Evolutionary conservation across 2,329 filamentous ascomycete genomes (phyloP), one percentile per base, ranked within the genome.

Genomic region (Venturia effusa): DNA sequence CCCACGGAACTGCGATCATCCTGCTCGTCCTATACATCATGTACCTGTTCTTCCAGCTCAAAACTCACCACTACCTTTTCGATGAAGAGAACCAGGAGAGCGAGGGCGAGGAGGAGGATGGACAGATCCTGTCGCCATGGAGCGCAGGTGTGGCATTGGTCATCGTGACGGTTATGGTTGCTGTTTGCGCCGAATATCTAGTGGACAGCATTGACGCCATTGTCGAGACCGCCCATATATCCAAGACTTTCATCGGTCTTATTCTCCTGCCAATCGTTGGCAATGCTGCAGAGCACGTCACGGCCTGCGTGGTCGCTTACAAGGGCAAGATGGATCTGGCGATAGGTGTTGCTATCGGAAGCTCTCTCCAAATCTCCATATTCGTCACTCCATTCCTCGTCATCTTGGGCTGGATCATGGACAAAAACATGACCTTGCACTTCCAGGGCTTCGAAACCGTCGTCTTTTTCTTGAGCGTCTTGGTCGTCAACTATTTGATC

Each of bases 381-480:
- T 81, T 84, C 67, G 82, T 83, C 55, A 84, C 81, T 2, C 82
- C 82, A 6, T 81, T 82, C 73, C 73, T 84, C 61, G 81, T 84
- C 64, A 79, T 84, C 51, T 76, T 83, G 11, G 82, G 82, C 61
- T 83, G 81, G 81, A 78, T 79, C 69, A 79, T 84, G 64, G 77
- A 75, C 27, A 70, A 79, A 67, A 74, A 77, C 59, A 83, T 83
- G 81, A 80, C 88, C 34, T 81, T 95, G 40, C 92, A 93, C 78
- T 95, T 95, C 74, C 90, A 90, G 66, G 82, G 91, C 60, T 96
- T 95, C 75, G 90, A 95, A 81, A 95, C 90, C 0, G 88, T 94
- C 27, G 90, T 88, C 64, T 83, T 95, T 70, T 95, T 95, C 74
- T 85, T 93, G 61, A 89, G 86, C 61, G 87, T 91, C 8, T 86